Evolutionary conservation across 73 alveolate genomes (phyloP).

Genomic region (Paramecium primaurelia): DNA sequence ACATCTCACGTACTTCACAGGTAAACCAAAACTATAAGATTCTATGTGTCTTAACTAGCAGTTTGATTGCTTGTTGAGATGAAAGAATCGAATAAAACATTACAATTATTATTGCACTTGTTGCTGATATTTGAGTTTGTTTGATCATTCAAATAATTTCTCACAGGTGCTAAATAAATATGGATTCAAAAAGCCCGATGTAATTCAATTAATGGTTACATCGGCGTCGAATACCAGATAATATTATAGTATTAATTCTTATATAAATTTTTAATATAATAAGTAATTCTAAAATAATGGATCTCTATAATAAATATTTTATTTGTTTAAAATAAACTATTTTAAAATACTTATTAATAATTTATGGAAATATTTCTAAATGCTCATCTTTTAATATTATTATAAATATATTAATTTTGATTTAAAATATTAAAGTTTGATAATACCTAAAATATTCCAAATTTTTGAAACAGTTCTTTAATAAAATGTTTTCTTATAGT

Average conservation of each 20-base stretch:
- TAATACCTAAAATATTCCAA: background rate
- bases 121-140: constrained; percentile 35
- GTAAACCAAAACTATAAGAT: constrained; percentile 8
- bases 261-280: no score
- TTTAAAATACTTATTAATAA: no score
- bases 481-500: background rate
- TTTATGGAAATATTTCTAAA: no score
- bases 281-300: no score
- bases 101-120: background rate
- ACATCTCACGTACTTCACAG: background rate
- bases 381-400: no score
- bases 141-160: background rate
- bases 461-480: background rate
- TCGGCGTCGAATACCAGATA: constrained; percentile 40
- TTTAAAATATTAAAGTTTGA: background rate
- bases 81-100: background rate
- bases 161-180: background rate
- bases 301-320: no score
- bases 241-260: background rate
- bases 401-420: background rate
- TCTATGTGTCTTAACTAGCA: constrained; percentile 1
- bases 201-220: background rate
- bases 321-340: no score
- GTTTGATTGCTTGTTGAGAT: background rate
- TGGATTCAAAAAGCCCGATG: constrained; percentile 39